These are phyloP conservation scores for Penicillium waksmanii DNA, from an alignment of 495 filamentous ascomycete species.

Conservation along the genomic window DNA sequence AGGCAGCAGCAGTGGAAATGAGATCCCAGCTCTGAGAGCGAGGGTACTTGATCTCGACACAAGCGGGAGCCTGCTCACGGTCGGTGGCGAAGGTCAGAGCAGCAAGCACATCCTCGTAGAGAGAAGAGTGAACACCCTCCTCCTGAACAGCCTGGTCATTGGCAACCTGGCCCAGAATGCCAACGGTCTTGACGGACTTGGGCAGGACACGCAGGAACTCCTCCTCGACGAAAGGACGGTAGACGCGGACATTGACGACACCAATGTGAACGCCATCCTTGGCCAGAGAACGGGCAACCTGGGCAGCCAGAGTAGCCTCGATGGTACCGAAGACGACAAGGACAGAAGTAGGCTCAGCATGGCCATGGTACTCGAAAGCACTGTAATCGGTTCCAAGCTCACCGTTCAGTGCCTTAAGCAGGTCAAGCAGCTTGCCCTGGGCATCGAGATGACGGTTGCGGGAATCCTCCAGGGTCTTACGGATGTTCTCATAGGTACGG, in stretches of 20 bases:
- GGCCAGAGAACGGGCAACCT: conserved; percentile 74
- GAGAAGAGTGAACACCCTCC: conserved; percentile 70
- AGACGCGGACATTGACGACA: conserved; percentile 87
- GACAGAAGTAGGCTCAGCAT: conserved; percentile 72
- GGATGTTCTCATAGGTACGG: conserved; percentile 70
- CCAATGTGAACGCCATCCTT: conserved; percentile 76
- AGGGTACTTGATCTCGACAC: conserved; percentile 87
- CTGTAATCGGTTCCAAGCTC: conserved; percentile 93
- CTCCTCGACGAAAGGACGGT: conserved; percentile 92
- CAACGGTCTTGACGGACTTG: conserved; percentile 70
- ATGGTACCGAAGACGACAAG: conserved; percentile 91
- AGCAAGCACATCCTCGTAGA: conserved; percentile 88
- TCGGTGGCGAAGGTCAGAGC: conserved; percentile 76
- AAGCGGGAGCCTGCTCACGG: conserved; percentile 59
- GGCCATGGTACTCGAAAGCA: conserved; percentile 94
- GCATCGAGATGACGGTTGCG: conserved; percentile 72
- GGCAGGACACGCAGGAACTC: conserved; percentile 85
- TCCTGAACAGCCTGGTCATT: conserved; percentile 63
- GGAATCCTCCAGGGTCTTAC: conserved; percentile 57
- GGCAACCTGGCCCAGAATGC: conserved; percentile 66
- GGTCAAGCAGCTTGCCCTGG: conserved; percentile 72
- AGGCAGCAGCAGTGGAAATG: conserved; percentile 70
- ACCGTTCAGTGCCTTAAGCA: conserved; percentile 82
- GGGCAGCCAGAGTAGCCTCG: conserved; percentile 82
- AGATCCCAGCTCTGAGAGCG: conserved; percentile 80